Evolutionary conservation across 2,329 filamentous ascomycete species (phyloP), one percentile per base, ranked within the genome.

Genomic region (Ceratocystis cacaofunesta): DNA sequence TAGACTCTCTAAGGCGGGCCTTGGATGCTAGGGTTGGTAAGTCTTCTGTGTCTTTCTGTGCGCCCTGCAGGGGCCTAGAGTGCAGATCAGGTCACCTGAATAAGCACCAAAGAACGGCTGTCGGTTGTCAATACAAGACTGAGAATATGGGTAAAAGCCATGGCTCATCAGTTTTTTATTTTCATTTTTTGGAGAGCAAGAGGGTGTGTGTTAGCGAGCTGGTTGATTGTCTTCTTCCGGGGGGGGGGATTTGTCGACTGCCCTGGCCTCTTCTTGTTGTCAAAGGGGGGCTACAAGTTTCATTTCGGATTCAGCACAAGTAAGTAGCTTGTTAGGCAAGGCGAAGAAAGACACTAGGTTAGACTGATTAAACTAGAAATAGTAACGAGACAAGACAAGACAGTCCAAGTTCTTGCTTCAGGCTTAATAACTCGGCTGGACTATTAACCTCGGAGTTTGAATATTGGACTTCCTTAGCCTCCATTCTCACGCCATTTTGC

Each of bases 41-140:
- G 32, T 36, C 32, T 12, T 36, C 32, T 25, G 17, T 30, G 25
- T 28, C 22, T 12, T 57, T 57, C 30, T 28, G 52, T 57, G 52
- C 17, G 30, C 25, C 52, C 52, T 30, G 25, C 52, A 57, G 30
- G 52, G 52, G 52, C 52, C 25, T 57, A 30, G 52, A 57, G 52
- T 57, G 52, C 22, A 57, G 52, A 57, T 57, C 52, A 57, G 52
- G 52, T 57, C 52, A 57, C 52, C 52, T 57, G 52, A 28, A 55
- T 12, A 55, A 25, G 50, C 10, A 22, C 50, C 2, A 30, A 15
- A 55, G 19, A 25, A 55, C 22, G 50, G 50, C 50, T 55, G 50
- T 55, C 50, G 50, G 50, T 22, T 55, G 50, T 55, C 50, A 25
- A 48, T 48, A 48, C 17, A 48, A 48, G 17, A 19, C 50, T 19